Evolutionary conservation across 495 filamentous ascomycete species (phyloP).

Genomic region (Lepraria neglecta): DNA sequence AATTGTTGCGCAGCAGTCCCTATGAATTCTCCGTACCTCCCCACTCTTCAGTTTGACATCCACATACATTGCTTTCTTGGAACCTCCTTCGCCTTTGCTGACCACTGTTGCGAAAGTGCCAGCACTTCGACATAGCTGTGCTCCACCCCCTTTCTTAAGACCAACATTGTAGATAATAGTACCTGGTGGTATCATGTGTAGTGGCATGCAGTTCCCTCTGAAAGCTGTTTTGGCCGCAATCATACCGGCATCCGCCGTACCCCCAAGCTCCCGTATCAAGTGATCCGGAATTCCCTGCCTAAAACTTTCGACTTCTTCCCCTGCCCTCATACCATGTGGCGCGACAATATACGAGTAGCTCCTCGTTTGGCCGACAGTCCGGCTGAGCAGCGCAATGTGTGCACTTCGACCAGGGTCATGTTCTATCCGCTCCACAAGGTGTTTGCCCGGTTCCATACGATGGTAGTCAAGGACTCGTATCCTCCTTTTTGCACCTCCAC

Average conservation of each 20-base stretch:
- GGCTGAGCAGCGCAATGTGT: conserved; percentile 79
- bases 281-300: conserved; percentile 78
- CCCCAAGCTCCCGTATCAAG: conserved; percentile 83
- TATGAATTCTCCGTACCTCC: conserved; percentile 78
- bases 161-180: conserved; percentile 88
- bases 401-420: conserved; percentile 89
- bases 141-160: conserved; percentile 61
- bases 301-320: conserved; percentile 87
- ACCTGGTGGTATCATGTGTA: conserved; percentile 90
- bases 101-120: conserved; percentile 85
- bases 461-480: conserved; percentile 86
- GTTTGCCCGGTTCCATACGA: conserved; percentile 67
- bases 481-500: conserved; percentile 83
- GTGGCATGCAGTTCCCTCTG: conserved; percentile 88
- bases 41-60: conserved; percentile 83
- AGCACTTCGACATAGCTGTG: conserved; percentile 87
- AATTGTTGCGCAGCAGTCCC: conserved; percentile 88
- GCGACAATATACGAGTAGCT: conserved; percentile 76
- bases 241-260: conserved; percentile 85
- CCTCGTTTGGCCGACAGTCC: conserved; percentile 46
- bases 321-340: conserved; percentile 84
- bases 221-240: conserved; percentile 88
- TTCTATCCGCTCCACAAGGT: conserved; percentile 88
- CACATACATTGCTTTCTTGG: conserved; percentile 45
- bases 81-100: conserved; percentile 55